Percentiles rank a stretch among this genome's conserved stretches.
Conservation (phyloP, 805 yeast genomes). For the Cyberlindnera euphorbiiphila region DNA sequence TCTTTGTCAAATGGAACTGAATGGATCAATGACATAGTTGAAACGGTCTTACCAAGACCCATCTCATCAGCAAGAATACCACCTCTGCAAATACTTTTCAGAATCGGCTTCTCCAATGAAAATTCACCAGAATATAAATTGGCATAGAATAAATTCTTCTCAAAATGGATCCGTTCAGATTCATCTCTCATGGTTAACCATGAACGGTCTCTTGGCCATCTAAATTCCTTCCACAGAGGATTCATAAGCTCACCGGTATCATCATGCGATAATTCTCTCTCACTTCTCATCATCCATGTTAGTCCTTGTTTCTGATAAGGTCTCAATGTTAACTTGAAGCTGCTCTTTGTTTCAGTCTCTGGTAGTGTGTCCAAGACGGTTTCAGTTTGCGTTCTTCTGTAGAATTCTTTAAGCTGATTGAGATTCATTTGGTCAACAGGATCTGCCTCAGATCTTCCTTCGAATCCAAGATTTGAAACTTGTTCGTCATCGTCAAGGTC, state of each 20-base stretch:
- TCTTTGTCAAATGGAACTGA: slow-evolving; percentile 53
- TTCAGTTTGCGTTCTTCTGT: slow-evolving; percentile 64
- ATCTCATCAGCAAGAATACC: slow-evolving; percentile 95
- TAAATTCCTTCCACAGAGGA: slow-evolving; percentile 80
- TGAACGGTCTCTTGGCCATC: slow-evolving; percentile 62
- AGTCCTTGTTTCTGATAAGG: slow-evolving; percentile 82
- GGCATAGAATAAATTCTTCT: slow-evolving; percentile 52
- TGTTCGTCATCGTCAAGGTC: slow-evolving; percentile 36
- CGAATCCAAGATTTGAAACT: slow-evolving; percentile 14
- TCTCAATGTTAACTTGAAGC: slow-evolving; percentile 57
- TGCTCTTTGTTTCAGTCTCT: slow-evolving; percentile 46
- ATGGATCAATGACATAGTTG: slow-evolving; percentile 70
- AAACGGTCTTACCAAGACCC: slow-evolving; percentile 94
- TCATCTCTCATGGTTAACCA: slow-evolving; percentile 32
- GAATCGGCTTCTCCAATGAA: slow-evolving; percentile 60
- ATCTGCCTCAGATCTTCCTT: slow-evolving; percentile 13
- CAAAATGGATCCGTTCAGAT: slow-evolving; percentile 8
- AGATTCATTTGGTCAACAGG: slow-evolving; percentile 44
- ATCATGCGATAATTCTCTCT: slow-evolving; percentile 46
- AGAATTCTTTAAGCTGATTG: slow-evolving; percentile 74
- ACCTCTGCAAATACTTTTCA: slow-evolving; percentile 61
- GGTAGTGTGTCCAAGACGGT: slow-evolving; percentile 56
- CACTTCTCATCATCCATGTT: slow-evolving; percentile 86
- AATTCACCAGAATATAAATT: slow-evolving; percentile 80
- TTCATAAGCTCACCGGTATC: slow-evolving; percentile 56